Evolutionary conservation across 495 filamentous ascomycete species (phyloP).

Genomic region (Viridothelium virens): DNA sequence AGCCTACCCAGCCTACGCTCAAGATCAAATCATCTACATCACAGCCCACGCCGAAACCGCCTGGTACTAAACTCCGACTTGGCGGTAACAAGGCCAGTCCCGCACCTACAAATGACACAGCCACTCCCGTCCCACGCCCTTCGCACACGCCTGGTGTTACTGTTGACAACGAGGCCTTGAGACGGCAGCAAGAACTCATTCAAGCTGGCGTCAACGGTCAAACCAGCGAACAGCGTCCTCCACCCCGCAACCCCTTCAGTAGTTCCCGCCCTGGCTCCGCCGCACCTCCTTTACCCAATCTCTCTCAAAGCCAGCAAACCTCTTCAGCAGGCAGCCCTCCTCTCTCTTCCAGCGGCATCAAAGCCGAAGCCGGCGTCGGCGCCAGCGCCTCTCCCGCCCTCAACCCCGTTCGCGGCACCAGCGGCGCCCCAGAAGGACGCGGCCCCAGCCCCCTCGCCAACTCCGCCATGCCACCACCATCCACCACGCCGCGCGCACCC

Average conservation of each 20-base stretch:
- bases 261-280: conserved; percentile 23
- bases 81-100: conserved; percentile 41
- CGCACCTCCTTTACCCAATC: conserved; percentile 18
- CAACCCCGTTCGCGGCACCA: conserved; percentile 12
- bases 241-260: conserved; percentile 24
- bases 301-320: conserved; percentile 18
- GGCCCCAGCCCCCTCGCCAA: conserved; percentile 16
- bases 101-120: conserved; percentile 34
- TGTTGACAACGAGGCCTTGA: conserved; percentile 45
- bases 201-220: conserved; percentile 41
- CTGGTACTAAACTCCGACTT: conserved; percentile 27
- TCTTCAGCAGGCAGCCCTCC: conserved; percentile 22
- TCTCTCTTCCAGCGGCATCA: conserved; percentile 24
- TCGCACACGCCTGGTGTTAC: conserved; percentile 38
- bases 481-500: not conserved
- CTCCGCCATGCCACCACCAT: conserved; percentile 14
- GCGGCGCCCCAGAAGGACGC: conserved; percentile 21
- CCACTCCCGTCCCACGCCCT: conserved; percentile 25
- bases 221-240: conserved; percentile 19
- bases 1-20: conserved; percentile 64
- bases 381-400: conserved; percentile 26
- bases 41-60: conserved; percentile 18
- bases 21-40: conserved; percentile 56
- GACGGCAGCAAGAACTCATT: conserved; percentile 43
- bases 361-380: conserved; percentile 31